Percentiles rank a stretch among this genome's conserved stretches.
These are phyloP conservation scores for Entomortierella chlamydospora DNA, from an alignment of 192 early-diverging fungal species.

Conservation along the genomic window DNA sequence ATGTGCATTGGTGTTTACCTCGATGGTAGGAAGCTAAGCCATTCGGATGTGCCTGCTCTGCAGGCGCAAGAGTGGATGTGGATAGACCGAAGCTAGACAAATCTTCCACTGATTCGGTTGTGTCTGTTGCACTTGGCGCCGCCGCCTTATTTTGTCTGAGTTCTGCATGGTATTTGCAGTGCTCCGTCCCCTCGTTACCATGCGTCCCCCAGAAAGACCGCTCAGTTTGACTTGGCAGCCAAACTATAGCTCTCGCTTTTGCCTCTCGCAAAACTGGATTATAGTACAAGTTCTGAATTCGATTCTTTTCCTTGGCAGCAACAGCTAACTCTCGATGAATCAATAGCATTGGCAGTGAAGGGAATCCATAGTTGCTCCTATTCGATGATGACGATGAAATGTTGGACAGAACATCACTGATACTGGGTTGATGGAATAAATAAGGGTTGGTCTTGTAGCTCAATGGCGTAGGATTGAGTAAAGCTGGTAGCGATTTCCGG, in stretches of 20 bases:
- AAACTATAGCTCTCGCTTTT: conserved; percentile 9
- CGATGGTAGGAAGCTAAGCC: neutral
- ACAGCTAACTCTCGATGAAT: conserved; percentile 31
- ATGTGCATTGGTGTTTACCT: conserved; percentile 7
- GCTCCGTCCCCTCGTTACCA: neutral
- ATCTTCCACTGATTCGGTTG: neutral
- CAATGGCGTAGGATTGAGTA: neutral
- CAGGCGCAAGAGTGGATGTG: neutral
- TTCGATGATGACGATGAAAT: neutral
- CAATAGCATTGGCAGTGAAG: conserved; percentile 23
- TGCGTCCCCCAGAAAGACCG: conserved; percentile 23
- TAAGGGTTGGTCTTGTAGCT: conserved; percentile 6
- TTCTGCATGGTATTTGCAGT: conserved; percentile 12
- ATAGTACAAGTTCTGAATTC: conserved; percentile 22
- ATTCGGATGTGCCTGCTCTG: neutral
- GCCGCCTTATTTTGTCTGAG: neutral
- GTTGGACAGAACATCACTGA: conserved; percentile 1
- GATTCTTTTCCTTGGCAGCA: conserved; percentile 19
- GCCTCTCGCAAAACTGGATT: conserved; percentile 26
- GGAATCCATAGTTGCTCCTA: neutral
- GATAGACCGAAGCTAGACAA: conserved; percentile 5
- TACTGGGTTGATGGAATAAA: neutral
- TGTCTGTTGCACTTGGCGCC: no score
- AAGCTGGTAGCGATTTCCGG: conserved; percentile 9
- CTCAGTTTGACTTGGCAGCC: conserved; percentile 44